Percentiles rank a stretch among this genome's conserved stretches.
phyloP scores from a whole-genome alignment of 1,284 basidiomycete species.

The Meripilus lineatus region DNA sequence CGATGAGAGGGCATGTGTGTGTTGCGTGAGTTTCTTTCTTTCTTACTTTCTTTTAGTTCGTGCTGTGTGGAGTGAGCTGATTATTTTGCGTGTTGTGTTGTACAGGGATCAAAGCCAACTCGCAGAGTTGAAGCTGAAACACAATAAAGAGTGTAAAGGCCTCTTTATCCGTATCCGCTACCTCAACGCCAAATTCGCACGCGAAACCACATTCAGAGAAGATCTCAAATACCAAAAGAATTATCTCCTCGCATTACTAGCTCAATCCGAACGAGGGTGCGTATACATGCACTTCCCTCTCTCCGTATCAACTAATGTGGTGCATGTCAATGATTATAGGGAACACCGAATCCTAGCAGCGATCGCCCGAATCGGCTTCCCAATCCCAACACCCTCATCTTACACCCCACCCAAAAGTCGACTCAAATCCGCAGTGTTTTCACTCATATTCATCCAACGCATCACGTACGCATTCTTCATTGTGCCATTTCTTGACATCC shows the following conservation, averaged over 20 bases:
- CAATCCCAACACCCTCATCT: constrained; percentile 32
- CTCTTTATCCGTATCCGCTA: constrained; percentile 87
- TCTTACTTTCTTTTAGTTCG: neutral
- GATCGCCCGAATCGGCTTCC: constrained; percentile 76
- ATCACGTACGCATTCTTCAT: constrained; percentile 62
- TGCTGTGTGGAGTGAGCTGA: constrained; percentile 10
- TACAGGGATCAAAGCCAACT: constrained; percentile 50
- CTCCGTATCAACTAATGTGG: constrained; percentile 4
- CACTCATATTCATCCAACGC: constrained; percentile 63
- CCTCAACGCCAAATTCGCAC: constrained; percentile 85
- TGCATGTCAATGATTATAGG: constrained; percentile 33
- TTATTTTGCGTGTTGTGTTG: constrained; percentile 1
- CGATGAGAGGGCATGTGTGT: constrained; percentile 53
- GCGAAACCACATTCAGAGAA: constrained; percentile 80
- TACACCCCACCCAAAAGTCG: constrained; percentile 35
- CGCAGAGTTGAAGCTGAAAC: constrained; percentile 54
- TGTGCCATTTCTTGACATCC: too few relatives aligned
- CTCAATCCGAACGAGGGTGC: constrained; percentile 72
- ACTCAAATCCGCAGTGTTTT: constrained; percentile 55
- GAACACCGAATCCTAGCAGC: constrained; percentile 75
- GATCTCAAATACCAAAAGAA: constrained; percentile 85
- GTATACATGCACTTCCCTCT: constrained; percentile 15
- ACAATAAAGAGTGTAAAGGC: constrained; percentile 85
- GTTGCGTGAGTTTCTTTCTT: constrained; percentile 29
- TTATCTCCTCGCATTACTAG: constrained; percentile 64